These are phyloP conservation scores for Trypanosoma platydactyli DNA, from an alignment of 208 protist species.

Conservation along the genomic window DNA sequence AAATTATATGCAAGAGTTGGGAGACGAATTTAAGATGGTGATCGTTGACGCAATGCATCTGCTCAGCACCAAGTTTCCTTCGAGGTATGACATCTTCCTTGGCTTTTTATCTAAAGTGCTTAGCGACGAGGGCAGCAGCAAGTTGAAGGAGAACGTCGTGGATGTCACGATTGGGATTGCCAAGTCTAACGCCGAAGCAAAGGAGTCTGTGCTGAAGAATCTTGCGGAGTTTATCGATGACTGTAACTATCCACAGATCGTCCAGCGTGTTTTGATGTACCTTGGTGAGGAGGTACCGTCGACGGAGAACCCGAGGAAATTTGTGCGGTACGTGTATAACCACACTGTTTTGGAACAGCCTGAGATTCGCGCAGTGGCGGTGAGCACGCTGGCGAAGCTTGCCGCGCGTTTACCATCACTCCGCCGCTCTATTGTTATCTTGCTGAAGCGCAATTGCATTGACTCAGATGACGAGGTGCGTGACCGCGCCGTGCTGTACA, in stretches of 20 bases:
- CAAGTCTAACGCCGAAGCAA: slow-evolving; percentile 83
- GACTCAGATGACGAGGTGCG: slow-evolving; percentile 99
- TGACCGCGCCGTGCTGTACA: slow-evolving; percentile 95
- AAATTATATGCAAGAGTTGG: slow-evolving; percentile 94
- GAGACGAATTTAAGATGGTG: slow-evolving; percentile 97
- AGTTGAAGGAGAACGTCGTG: slow-evolving; percentile 96
- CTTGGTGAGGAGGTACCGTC: slow-evolving; percentile 95
- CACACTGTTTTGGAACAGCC: slow-evolving; percentile 93
- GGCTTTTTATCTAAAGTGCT: slow-evolving; percentile 89
- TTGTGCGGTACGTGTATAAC: slow-evolving; percentile 98
- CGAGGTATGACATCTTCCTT: slow-evolving; percentile 91
- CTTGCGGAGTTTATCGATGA: slow-evolving; percentile 99
- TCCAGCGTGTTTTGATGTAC: slow-evolving; percentile 94
- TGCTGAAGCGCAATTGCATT: slow-evolving; percentile 90
- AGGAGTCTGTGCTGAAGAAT: slow-evolving; percentile 91
- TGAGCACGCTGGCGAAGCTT: slow-evolving; percentile 98
- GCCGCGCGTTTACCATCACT: slow-evolving; percentile 88
- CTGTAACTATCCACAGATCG: slow-evolving; percentile 97
- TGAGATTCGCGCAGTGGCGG: slow-evolving; percentile 94
- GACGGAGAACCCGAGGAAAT: slow-evolving; percentile 81
- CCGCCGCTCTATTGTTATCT: slow-evolving; percentile 80
- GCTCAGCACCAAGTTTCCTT: slow-evolving; percentile 95
- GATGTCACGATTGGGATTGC: slow-evolving; percentile 95
- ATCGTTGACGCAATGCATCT: slow-evolving; percentile 96
- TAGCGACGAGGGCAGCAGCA: slow-evolving; percentile 85